Evolutionary conservation across 305 asterid genomes (phyloP).

Genomic region (Fraxinus sp.): DNA sequence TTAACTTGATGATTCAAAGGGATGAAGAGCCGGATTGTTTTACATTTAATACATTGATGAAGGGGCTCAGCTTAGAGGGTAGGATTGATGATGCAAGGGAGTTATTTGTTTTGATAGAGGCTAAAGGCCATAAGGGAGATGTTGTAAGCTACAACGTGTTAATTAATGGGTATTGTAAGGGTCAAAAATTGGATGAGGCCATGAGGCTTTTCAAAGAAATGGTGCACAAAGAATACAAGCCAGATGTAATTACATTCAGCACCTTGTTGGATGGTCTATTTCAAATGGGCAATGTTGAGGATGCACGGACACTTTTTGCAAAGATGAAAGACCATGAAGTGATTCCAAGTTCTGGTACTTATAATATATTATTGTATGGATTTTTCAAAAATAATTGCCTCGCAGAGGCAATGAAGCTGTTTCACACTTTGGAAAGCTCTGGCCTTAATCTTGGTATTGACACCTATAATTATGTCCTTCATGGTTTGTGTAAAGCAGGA

Average conservation of each 20-base stretch:
- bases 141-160: conserved; percentile 46
- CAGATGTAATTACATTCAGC: conserved; percentile 49
- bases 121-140: conserved; percentile 41
- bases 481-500: conserved; percentile 66
- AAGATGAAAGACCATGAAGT: conserved; percentile 45
- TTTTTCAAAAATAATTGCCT: conserved; percentile 58
- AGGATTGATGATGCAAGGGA: conserved; percentile 52
- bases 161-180: conserved; percentile 66
- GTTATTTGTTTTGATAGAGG: conserved; percentile 52
- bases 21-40: conserved; percentile 63
- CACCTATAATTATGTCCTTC: conserved; percentile 49
- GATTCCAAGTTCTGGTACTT: conserved; percentile 42
- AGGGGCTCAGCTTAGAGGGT: conserved; percentile 57
- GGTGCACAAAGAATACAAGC: conserved; percentile 41
- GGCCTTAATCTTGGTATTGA: conserved; percentile 36
- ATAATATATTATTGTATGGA: conserved; percentile 55
- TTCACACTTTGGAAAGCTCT: conserved; percentile 46
- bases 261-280: conserved; percentile 51
- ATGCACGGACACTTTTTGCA: conserved; percentile 35
- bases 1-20: conserved; percentile 61
- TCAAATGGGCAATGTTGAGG: conserved; percentile 42
- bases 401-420: conserved; percentile 53
- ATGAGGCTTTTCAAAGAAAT: conserved; percentile 48
- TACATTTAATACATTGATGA: conserved; percentile 57
- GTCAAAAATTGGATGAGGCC: conserved; percentile 40